phyloP scores from a whole-genome alignment of 2,329 filamentous ascomycete species.

The Neonectria magnoliae region DNA sequence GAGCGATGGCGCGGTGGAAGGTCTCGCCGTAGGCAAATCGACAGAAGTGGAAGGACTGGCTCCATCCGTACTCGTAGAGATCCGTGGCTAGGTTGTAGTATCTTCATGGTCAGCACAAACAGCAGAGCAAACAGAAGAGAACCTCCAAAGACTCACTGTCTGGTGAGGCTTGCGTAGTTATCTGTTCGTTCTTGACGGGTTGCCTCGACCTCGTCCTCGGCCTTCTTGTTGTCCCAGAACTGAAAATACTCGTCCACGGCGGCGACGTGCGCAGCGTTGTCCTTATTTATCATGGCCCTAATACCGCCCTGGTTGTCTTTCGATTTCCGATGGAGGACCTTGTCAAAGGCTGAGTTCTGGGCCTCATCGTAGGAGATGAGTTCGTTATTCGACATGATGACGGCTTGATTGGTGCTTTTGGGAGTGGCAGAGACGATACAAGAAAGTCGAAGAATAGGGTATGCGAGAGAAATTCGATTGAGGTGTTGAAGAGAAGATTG shows the following conservation, averaged over 20 bases:
- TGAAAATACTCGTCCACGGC: constrained; percentile 90
- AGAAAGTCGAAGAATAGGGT: neutral
- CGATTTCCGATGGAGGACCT: constrained; percentile 78
- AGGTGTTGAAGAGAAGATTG: neutral
- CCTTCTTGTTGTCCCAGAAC: constrained; percentile 86
- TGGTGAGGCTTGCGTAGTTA: constrained; percentile 88
- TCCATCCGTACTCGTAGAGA: constrained; percentile 95
- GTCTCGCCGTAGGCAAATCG: constrained; percentile 86
- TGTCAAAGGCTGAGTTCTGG: constrained; percentile 87
- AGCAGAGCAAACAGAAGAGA: neutral
- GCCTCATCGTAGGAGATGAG: constrained; percentile 82
- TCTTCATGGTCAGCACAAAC: constrained; percentile 51
- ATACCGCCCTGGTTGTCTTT: constrained; percentile 74
- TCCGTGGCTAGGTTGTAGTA: constrained; percentile 95
- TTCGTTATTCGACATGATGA: constrained; percentile 42
- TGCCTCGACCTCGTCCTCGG: constrained; percentile 78
- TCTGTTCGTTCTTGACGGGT: constrained; percentile 73
- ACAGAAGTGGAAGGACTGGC: constrained; percentile 93
- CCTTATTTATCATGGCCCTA: constrained; percentile 82
- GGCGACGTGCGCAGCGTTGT: constrained; percentile 74
- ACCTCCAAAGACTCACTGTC: constrained; percentile 70
- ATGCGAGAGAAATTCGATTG: neutral
- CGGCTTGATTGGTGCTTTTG: neutral
- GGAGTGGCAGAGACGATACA: neutral
- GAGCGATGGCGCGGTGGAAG: constrained; percentile 88